Base-by-base conservation (phyloP, 805 yeast species). In the Barnettozyma vustinii region DNA sequence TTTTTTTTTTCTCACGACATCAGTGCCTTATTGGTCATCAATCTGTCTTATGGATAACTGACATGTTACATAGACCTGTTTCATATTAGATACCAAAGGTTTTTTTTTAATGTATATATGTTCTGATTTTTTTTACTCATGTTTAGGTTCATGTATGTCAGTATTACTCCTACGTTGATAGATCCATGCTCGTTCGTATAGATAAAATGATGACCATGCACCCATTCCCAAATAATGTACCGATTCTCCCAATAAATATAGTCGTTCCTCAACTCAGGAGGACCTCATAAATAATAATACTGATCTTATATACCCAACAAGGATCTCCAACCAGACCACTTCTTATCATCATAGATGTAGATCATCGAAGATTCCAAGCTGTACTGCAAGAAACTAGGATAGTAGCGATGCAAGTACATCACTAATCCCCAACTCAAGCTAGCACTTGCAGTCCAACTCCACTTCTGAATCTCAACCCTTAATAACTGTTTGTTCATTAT, bases 341-440 rank as follows among this genome's bases (percentile, higher is more conserved):
- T 61, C 49, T 75, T 72, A 59, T 76, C 87, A 40, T 83, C 82
- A 57, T 86, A 86, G 33, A 86, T 77, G 61, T 80, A 86, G 47
- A 81, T 80, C 86, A 86, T 79, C 46, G 86, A 78, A 52, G 77
- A 77, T 53, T 84, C 74, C 71, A 86, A 68, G 2, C 86, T 76
- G 44, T 75, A 73, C 59, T 85, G 92, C 41, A 87, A 69, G 54
- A 75, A 74, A 36, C 74, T 74, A 2, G 84, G 83, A 54, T 84
- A 83, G 50, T 71, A 70, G 49, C 83, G 75, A 63, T 84, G 85
- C 45, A 86, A 70, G 58, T 77, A 73, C 91, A 86, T 84, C 36
- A 84, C 87, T 23, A 76, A 60, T 0, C 83, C 92, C 95, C 95
- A 86, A 9, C 80, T 72, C 8, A 80, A 51, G 15, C 83, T 79